Conservation (phyloP, 192 early-diverging fungal species). For the Entomortierella beljakovae region DNA sequence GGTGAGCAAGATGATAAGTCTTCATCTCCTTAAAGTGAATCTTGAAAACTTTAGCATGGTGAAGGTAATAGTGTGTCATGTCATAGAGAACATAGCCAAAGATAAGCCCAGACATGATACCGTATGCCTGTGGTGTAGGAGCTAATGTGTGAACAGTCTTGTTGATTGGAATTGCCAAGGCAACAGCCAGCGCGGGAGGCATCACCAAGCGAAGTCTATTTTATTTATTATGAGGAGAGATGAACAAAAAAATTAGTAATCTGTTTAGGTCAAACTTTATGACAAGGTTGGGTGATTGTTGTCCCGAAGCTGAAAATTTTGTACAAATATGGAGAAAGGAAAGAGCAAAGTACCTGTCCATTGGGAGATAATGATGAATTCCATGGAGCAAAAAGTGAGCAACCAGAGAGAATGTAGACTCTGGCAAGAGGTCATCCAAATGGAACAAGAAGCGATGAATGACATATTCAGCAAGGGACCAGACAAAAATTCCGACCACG, state of each 20-base stretch:
- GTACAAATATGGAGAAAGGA: background rate
- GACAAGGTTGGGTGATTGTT: no score
- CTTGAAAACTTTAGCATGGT: constrained; percentile 84
- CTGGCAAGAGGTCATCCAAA: constrained; percentile 88
- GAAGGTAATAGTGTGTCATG: constrained; percentile 93
- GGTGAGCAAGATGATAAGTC: constrained; percentile 95
- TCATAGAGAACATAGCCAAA: constrained; percentile 94
- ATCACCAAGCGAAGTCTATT: constrained; percentile 93
- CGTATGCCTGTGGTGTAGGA: constrained; percentile 72
- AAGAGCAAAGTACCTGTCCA: constrained; percentile 79
- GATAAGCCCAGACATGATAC: constrained; percentile 77
- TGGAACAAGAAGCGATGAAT: constrained; percentile 97
- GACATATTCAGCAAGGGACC: constrained; percentile 91
- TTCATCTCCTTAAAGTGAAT: constrained; percentile 89
- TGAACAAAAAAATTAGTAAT: background rate
- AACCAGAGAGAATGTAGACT: constrained; percentile 78
- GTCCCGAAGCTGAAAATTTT: background rate
- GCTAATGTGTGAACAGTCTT: constrained; percentile 66
- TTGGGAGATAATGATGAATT: constrained; percentile 96
- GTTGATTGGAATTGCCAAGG: constrained; percentile 75
- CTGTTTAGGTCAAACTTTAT: no score
- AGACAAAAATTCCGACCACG: constrained; percentile 77
- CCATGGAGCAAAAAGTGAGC: constrained; percentile 94
- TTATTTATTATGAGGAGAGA: no score
- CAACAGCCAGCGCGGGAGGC: constrained; percentile 87